phyloP scores from a whole-genome alignment of 495 filamentous ascomycete genomes.

The Hypoxylon crocopeplum region DNA sequence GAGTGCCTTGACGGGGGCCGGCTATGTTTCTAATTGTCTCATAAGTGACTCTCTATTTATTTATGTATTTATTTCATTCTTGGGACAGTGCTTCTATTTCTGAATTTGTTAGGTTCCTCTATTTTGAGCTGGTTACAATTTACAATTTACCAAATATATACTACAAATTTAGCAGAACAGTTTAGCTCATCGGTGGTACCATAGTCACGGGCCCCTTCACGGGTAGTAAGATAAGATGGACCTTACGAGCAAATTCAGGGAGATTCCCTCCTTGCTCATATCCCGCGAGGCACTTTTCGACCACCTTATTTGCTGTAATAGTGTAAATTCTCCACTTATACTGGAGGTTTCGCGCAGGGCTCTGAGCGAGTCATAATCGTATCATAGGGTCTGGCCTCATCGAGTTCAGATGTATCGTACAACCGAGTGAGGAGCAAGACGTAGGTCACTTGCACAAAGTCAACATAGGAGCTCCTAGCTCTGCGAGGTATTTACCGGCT shows the following conservation, averaged over 20 bases:
- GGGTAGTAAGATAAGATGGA: background rate
- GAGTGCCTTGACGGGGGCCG: background rate
- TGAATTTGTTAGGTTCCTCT: too few relatives aligned
- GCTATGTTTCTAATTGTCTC: too few relatives aligned
- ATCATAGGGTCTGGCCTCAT: background rate
- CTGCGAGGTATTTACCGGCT: too few relatives aligned
- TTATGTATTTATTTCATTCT: too few relatives aligned
- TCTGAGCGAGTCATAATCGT: background rate
- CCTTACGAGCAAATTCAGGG: conserved; percentile 2
- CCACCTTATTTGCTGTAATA: conserved; percentile 7
- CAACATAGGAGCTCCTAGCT: too few relatives aligned
- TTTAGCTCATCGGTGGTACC: too few relatives aligned
- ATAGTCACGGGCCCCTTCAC: conserved; percentile 1
- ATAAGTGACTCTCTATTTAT: too few relatives aligned
- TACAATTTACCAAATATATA: too few relatives aligned
- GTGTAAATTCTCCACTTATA: conserved; percentile 6
- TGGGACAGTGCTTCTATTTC: too few relatives aligned
- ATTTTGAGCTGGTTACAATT: too few relatives aligned
- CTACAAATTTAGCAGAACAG: too few relatives aligned
- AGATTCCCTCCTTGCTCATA: background rate
- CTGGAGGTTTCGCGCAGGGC: background rate
- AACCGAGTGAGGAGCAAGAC: background rate
- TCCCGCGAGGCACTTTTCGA: conserved; percentile 8
- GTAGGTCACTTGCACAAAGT: too few relatives aligned
- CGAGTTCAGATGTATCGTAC: background rate